Evolutionary conservation across 2,329 filamentous ascomycete genomes (phyloP), one percentile per base, ranked within the genome.

Genomic region (Hypoxylon sp.): DNA sequence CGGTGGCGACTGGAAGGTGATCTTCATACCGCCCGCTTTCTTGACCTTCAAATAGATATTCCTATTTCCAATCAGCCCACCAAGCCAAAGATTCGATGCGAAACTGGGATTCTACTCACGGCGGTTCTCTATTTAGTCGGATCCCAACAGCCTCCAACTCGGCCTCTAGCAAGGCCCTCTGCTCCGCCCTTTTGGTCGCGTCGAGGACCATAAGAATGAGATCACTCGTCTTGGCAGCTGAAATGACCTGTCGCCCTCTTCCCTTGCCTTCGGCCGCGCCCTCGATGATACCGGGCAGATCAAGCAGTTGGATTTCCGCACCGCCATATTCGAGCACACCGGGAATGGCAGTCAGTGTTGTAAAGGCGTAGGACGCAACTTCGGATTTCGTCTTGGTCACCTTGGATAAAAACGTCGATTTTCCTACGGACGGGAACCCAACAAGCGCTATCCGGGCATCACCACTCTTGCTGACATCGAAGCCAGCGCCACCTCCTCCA

Each of bases 31-130:
- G 63, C 96, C 96, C 0, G 95, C 94, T 79, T 96, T 97, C 82
- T 99, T 99, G 27, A 86, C 86, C 82, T 99, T 99, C 64, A 99
- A 88, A 79, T 98, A 98, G 81, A 99, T 98, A 80, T 99, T 99
- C 35, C 92, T 95, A 70, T 2, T 31, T 14, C 30, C 8, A 37
- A 64, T 78, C 53, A 77, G 72, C 17, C 25, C 50, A 20, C 5
- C 4, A n/a, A 13, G 44, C 35, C 14, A 10, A 33, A 14, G 22
- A 25, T 13, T 33, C 17, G 25, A 14, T 22, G 56, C 20, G 17
- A 49, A 14, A 3, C 6, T 54, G 11, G 10, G 6, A 14, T 81
- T 33, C 2, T 31, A 14, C 91, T 79, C 84, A 95, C 90, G 96
- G 96, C 64, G 95, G 94, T 70, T 97, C 91, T 72, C 93, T 88